Conservation (phyloP, 164 flowering plant species). For the Vitis cinerea region DNA sequence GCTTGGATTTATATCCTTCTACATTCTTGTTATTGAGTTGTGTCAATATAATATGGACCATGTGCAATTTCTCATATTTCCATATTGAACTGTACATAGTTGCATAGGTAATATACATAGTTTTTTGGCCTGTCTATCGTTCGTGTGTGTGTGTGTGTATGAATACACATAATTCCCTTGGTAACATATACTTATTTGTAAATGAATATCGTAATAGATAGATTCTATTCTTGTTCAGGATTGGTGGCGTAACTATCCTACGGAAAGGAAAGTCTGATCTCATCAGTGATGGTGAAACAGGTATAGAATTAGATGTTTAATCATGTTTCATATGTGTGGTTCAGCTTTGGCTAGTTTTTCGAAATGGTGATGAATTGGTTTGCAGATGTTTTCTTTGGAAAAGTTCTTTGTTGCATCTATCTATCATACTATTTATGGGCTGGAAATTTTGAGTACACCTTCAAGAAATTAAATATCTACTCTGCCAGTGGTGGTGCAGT, state of each 20-base stretch:
- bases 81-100: no score
- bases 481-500: not conserved
- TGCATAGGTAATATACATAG: no score
- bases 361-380: constrained; percentile 1
- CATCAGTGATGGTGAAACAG: constrained; percentile 82
- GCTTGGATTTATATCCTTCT: no score
- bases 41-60: no score
- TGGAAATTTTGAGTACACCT: not conserved
- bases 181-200: no score
- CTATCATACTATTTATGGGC: not conserved
- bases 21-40: no score
- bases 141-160: no score
- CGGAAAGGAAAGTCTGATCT: constrained; percentile 83
- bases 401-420: not conserved
- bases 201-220: not conserved
- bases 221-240: constrained; percentile 41
- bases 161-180: no score
- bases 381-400: not conserved
- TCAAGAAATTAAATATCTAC: not conserved
- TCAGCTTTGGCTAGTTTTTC: not conserved
- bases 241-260: constrained; percentile 87
- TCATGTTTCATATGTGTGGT: constrained; percentile 6
- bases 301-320: constrained; percentile 30
- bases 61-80: no score
- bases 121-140: no score